phyloP scores from a whole-genome alignment of 768 basidiomycete species.

The Hygrophoropsis aurantiaca region DNA sequence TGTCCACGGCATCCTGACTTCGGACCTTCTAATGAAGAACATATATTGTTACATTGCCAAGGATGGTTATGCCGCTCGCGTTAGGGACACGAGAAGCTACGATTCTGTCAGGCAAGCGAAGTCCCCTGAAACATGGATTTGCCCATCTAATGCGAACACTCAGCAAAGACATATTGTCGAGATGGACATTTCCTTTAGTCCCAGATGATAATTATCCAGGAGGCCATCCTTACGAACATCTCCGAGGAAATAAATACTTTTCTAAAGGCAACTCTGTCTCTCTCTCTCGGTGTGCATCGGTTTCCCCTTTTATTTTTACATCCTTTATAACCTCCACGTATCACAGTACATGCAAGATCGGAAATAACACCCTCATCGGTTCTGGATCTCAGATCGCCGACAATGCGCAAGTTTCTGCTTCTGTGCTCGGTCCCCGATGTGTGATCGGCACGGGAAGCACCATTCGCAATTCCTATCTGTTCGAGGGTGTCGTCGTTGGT shows the following conservation, averaged over 20 bases:
- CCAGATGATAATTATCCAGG: slow-evolving; percentile 92
- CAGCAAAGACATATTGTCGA: slow-evolving; percentile 89
- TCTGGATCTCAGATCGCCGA: slow-evolving; percentile 67
- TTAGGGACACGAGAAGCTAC: slow-evolving; percentile 90
- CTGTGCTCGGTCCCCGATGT: slow-evolving; percentile 79
- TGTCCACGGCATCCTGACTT: slow-evolving; percentile 90
- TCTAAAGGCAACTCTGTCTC: slow-evolving; percentile 74
- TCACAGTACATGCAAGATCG: slow-evolving; percentile 77
- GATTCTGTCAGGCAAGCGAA: slow-evolving; percentile 74
- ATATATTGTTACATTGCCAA: slow-evolving; percentile 89
- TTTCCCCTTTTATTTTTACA: not conserved
- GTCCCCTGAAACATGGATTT: not conserved
- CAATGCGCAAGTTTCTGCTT: slow-evolving; percentile 62
- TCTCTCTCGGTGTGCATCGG: slow-evolving; percentile 69
- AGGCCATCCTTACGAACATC: slow-evolving; percentile 80
- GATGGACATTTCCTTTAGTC: slow-evolving; percentile 95
- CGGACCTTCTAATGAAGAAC: slow-evolving; percentile 91
- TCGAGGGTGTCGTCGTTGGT: slow-evolving; percentile 74
- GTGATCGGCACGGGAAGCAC: slow-evolving; percentile 68
- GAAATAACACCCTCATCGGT: slow-evolving; percentile 85
- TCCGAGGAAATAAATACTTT: slow-evolving; percentile 87
- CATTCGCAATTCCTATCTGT: slow-evolving; percentile 79
- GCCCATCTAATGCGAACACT: slow-evolving; percentile 4
- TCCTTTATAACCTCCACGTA: not conserved
- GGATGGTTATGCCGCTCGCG: slow-evolving; percentile 89